Base-by-base conservation (phyloP, 1,284 basidiomycete species). In the Boletellus sp. region DNA sequence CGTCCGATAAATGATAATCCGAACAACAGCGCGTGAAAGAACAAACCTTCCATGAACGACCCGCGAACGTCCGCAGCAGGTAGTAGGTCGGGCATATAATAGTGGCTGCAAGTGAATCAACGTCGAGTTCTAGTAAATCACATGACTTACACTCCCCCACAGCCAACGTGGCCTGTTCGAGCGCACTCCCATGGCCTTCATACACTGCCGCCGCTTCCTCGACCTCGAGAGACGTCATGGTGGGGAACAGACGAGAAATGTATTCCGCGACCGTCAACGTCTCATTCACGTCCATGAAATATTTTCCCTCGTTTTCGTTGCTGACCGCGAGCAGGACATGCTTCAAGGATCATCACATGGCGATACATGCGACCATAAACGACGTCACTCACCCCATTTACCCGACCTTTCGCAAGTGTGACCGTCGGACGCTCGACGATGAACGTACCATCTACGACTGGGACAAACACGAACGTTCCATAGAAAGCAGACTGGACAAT, bases 381-480 rank as follows among this genome's bases (percentile, higher is more conserved):
- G 6, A 11, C 0, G 4, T 15, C 24, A 56, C 51, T 3, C 24
- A 59, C 61, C 24, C 49, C 58, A 7, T 58, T 52, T n/a, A 56
- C 21, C 12, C 28, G 26, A 46, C 67, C 64, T 33, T 51, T 54
- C 8, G 54, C 18, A 16, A 73, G 56, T 1, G 64, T 62, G 38
- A 56, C 48, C 5, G 58, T 60, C 3, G 71, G 69, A 15, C 62
- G 55, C 52, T 73, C 68, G 8, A 61, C 45, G 33, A 71, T 70
- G 48, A 71, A 67, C 5, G 57, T 58, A 1, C 66, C 70, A 44
- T 72, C 71, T 12, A 72, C 60, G 13, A 72, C 69, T 0, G 71
- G 71, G 32, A 65, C 58, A 19, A 66, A 63, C 7, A 47, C 40
- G 32, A 41, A 66, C 8, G 62, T 69, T 0, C 65, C 71, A 47